Evolutionary conservation across 306 rosid genomes (phyloP).

Genomic region (Elaeagnus macrophylla): DNA sequence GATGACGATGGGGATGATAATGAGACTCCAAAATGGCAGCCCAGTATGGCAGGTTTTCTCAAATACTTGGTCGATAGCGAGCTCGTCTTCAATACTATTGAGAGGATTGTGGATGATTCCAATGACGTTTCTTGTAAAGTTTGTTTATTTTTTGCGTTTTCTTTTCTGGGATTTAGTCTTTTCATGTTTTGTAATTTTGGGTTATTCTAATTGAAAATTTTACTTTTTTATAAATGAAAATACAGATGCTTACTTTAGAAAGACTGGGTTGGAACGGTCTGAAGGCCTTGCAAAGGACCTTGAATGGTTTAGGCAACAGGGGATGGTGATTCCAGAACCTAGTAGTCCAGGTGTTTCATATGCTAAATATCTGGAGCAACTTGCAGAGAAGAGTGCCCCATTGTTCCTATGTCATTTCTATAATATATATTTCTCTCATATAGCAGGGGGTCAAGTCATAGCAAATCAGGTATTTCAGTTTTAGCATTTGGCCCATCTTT

Average conservation of each 20-base stretch:
- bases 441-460: slow-evolving; percentile 75
- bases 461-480: slow-evolving; percentile 40
- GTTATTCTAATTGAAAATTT: neutral
- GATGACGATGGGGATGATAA: slow-evolving; percentile 5
- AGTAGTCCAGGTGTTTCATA: slow-evolving; percentile 57
- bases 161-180: neutral
- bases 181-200: neutral
- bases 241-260: slow-evolving; percentile 69
- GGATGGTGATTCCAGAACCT: slow-evolving; percentile 47
- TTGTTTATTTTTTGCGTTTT: neutral
- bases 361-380: slow-evolving; percentile 55
- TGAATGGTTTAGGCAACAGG: slow-evolving; percentile 53
- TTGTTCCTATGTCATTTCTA: slow-evolving; percentile 77
- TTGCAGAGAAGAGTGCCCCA: slow-evolving; percentile 54
- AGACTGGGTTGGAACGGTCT: slow-evolving; percentile 78
- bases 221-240: slow-evolving; percentile 1
- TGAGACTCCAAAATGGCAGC: slow-evolving; percentile 43
- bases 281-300: slow-evolving; percentile 50
- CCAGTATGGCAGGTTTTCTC: slow-evolving; percentile 54
- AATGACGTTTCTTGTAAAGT: slow-evolving; percentile 59
- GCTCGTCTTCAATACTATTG: slow-evolving; percentile 57
- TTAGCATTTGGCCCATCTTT: slow-evolving; percentile 1
- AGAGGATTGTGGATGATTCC: slow-evolving; percentile 70
- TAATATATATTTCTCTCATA: slow-evolving; percentile 69
- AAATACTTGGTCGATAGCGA: slow-evolving; percentile 62